These are phyloP conservation scores for Fallopia convolvulus DNA, from an alignment of 148 eudicot species.

Conservation along the genomic window DNA sequence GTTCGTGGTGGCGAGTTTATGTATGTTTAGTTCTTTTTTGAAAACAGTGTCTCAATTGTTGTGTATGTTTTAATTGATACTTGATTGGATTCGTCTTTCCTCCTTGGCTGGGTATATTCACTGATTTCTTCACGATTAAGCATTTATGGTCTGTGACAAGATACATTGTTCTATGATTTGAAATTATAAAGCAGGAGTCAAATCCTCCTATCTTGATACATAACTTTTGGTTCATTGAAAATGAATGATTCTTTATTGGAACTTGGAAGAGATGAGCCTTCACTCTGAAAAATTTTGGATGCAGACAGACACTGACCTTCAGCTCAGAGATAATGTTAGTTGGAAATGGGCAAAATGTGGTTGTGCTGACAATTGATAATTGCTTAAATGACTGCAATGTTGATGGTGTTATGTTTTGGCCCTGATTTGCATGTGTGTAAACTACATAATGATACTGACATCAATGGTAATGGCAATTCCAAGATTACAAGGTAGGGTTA, in stretches of 20 bases:
- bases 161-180: neutral
- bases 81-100: neutral
- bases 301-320: neutral
- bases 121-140: neutral
- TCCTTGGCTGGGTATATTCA: neutral
- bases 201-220: neutral
- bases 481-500: neutral
- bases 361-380: neutral
- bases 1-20: constrained; percentile 90
- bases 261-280: neutral
- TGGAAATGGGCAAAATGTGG: neutral
- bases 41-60: neutral
- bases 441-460: neutral
- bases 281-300: neutral
- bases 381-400: neutral
- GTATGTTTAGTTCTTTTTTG: constrained; percentile 45
- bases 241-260: neutral
- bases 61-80: neutral
- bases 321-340: neutral
- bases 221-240: neutral
- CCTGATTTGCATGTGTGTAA: neutral
- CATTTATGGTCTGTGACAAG: neutral
- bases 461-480: neutral
- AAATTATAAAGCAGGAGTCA: neutral
- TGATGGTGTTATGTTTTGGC: neutral